phyloP scores from a whole-genome alignment of 306 rosid species.

The Sicyos edulis region DNA sequence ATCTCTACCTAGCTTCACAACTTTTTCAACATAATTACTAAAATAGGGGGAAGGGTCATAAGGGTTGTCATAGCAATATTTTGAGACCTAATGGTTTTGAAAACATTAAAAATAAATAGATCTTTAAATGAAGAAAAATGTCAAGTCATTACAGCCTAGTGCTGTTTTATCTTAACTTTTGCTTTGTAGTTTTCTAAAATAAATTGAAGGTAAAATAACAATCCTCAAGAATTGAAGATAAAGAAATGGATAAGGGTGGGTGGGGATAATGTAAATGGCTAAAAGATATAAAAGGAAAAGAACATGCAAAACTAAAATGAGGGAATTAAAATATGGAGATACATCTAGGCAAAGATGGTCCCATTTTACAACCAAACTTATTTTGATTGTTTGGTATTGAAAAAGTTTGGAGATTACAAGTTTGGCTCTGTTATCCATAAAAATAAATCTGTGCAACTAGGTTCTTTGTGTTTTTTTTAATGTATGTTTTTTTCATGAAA shows the following conservation, averaged over 20 bases:
- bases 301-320: not conserved
- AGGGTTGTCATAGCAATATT: not conserved
- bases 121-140: not conserved
- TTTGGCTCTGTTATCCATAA: conserved; percentile 11
- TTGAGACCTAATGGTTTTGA: not conserved
- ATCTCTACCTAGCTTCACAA: not conserved
- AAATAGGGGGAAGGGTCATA: not conserved
- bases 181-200: not conserved
- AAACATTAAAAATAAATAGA: not conserved
- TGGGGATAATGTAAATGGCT: conserved; percentile 3
- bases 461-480: not conserved
- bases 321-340: not conserved
- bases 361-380: not conserved
- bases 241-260: conserved; percentile 12
- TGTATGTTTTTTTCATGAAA: conserved; percentile 7
- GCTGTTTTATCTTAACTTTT: not conserved
- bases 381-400: not conserved
- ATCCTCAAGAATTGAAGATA: conserved; percentile 11
- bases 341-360: not conserved
- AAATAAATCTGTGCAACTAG: not conserved
- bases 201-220: not conserved
- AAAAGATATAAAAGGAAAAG: not conserved
- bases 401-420: not conserved
- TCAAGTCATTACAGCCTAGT: not conserved
- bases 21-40: no score